Evolutionary conservation across 441 rosid species (phyloP).

Genomic region (Mallotus repandus): DNA sequence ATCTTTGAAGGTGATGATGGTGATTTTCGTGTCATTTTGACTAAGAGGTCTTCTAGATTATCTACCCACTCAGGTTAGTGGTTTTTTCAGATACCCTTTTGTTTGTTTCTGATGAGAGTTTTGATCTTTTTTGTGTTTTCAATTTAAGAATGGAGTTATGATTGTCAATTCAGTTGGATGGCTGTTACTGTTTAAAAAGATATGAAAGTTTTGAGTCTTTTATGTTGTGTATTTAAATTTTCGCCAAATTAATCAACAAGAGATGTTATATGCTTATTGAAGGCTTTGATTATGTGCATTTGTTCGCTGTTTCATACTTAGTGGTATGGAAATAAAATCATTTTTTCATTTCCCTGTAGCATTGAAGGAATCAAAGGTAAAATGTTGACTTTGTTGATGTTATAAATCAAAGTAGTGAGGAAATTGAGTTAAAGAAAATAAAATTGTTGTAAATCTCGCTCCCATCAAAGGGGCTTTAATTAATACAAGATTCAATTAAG

Average conservation of each 20-base stretch:
- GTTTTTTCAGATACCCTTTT: conserved; percentile 7
- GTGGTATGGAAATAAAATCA: not conserved
- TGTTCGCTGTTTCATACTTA: not conserved
- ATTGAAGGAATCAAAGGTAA: not conserved
- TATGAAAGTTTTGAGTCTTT: not conserved
- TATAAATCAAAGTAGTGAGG: not conserved
- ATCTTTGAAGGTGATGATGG: conserved; percentile 76
- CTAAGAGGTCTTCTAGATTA: conserved; percentile 73
- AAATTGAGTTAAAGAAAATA: not conserved
- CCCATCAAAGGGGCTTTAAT: not conserved
- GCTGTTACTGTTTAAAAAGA: not conserved
- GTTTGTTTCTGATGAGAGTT: not conserved
- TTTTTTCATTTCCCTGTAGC: not conserved
- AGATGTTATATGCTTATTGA: not conserved
- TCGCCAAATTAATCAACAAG: not conserved
- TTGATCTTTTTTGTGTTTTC: too few relatives aligned
- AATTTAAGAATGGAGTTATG: too few relatives aligned
- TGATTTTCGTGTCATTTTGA: conserved; percentile 74
- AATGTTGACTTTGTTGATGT: not conserved
- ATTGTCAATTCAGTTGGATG: not conserved
- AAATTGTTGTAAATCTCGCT: not conserved
- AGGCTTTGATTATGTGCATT: not conserved
- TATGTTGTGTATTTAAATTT: not conserved
- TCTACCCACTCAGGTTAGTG: conserved; percentile 75
- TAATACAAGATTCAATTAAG: not conserved